phyloP scores from a whole-genome alignment of 345 rosid genomes.

The Cardamine resedifolia region DNA sequence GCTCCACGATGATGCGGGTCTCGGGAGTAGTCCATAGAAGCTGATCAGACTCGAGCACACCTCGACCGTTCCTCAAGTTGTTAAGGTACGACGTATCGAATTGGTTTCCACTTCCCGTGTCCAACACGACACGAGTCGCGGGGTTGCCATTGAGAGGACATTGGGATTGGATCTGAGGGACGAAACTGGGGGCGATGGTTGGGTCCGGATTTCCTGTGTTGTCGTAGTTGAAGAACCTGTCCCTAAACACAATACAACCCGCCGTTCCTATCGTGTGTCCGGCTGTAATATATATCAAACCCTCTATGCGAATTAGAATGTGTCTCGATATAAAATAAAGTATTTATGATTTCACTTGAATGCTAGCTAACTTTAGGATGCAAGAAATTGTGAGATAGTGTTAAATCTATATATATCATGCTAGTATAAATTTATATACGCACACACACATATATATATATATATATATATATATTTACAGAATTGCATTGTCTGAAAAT shows the following conservation, averaged over 20 bases:
- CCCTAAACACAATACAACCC: constrained; percentile 48
- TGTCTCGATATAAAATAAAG: not conserved
- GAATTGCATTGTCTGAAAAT: not conserved
- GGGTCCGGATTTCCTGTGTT: constrained; percentile 47
- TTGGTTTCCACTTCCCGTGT: constrained; percentile 43
- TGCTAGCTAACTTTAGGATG: constrained; percentile 5
- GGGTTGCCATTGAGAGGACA: constrained; percentile 53
- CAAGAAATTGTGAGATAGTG: not conserved
- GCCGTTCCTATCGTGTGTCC: constrained; percentile 69
- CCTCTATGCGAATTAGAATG: not conserved
- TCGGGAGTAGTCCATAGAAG: constrained; percentile 45
- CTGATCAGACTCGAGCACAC: constrained; percentile 59
- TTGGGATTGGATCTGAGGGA: constrained; percentile 44
- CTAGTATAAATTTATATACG: not conserved
- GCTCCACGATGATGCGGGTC: constrained; percentile 44
- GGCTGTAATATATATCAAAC: constrained; percentile 39
- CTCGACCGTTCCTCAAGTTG: constrained; percentile 48
- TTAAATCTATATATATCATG: not conserved
- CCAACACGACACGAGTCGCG: constrained; percentile 42
- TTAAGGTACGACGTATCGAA: constrained; percentile 56
- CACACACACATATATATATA: too few relatives aligned
- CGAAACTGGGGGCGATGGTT: constrained; percentile 42
- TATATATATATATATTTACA: too few relatives aligned
- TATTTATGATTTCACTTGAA: not conserved
- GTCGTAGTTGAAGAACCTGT: constrained; percentile 52